Conservation (phyloP, 1,284 basidiomycete species). For the Mycena citricolor region DNA sequence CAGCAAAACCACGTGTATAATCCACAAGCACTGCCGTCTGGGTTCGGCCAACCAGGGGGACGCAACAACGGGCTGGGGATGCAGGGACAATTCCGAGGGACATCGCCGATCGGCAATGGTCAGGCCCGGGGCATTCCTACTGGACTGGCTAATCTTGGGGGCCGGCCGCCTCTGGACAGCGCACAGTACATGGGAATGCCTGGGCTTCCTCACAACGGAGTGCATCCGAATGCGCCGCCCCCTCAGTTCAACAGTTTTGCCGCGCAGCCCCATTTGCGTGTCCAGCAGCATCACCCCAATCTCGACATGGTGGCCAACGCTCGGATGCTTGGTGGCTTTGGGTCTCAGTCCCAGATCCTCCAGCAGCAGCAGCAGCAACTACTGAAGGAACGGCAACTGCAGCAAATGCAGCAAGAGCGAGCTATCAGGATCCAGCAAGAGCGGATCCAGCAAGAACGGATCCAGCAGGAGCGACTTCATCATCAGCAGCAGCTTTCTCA, state of each 20-base stretch:
- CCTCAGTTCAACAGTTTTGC: too few relatives aligned
- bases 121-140: conserved; percentile 68
- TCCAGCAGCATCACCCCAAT: conserved; percentile 19
- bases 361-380: conserved; percentile 16
- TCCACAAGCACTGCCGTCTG: conserved; percentile 42
- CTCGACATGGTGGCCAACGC: conserved; percentile 20
- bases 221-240: conserved; percentile 44
- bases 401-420: too few relatives aligned
- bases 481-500: conserved; percentile 39
- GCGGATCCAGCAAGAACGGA: conserved; percentile 52
- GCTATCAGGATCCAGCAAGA: conserved; percentile 40
- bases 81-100: conserved; percentile 66
- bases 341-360: conserved; percentile 20
- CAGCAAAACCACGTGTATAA: conserved; percentile 54
- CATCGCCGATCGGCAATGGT: conserved; percentile 54
- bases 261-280: too few relatives aligned
- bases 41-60: conserved; percentile 54
- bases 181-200: conserved; percentile 60
- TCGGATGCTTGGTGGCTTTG: conserved; percentile 12
- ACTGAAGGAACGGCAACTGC: conserved; percentile 15
- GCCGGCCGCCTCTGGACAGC: conserved; percentile 75
- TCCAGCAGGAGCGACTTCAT: conserved; percentile 51
- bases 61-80: conserved; percentile 56
- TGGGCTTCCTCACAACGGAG: conserved; percentile 44
- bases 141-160: conserved; percentile 80